Percentiles rank a stretch among this genome's conserved stretches.
Conservation (phyloP, 345 rosid genomes). For the Corchorus olitorius region DNA sequence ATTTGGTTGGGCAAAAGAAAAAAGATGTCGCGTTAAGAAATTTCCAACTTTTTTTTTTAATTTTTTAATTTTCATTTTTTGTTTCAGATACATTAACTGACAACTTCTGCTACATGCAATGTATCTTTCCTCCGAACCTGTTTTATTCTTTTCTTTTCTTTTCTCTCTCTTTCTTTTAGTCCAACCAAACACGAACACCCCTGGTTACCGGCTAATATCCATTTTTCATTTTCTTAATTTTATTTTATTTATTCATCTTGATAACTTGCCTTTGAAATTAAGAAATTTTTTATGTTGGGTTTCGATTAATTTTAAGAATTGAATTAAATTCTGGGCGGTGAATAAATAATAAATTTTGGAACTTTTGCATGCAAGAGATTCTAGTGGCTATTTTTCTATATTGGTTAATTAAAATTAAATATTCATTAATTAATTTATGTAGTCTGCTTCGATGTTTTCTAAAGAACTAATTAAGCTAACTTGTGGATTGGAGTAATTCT, state of each 20-base stretch:
- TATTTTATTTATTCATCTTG: neutral
- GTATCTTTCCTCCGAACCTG: conserved; percentile 32
- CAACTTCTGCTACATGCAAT: conserved; percentile 43
- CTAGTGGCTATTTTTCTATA: neutral
- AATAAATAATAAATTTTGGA: neutral
- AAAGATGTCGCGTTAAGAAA: conserved; percentile 27
- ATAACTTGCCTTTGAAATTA: neutral
- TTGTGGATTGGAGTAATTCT: no score
- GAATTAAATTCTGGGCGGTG: neutral
- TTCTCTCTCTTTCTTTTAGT: conserved; percentile 19
- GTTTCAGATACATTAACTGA: conserved; percentile 38
- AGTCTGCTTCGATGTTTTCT: no score
- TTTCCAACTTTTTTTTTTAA: neutral
- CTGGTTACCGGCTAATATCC: conserved; percentile 14
- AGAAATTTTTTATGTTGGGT: neutral
- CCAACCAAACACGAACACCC: conserved; percentile 19
- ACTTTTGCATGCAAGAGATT: neutral
- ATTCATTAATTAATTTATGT: no score
- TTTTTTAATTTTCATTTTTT: neutral
- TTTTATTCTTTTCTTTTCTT: conserved; percentile 14
- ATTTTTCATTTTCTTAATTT: neutral
- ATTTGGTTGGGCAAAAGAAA: conserved; percentile 4
- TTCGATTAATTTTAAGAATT: neutral
- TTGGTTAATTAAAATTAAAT: neutral
- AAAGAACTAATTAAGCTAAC: no score